Evolutionary conservation across 495 filamentous ascomycete genomes (phyloP).

Genomic region (Talaromyces wortmannii): DNA sequence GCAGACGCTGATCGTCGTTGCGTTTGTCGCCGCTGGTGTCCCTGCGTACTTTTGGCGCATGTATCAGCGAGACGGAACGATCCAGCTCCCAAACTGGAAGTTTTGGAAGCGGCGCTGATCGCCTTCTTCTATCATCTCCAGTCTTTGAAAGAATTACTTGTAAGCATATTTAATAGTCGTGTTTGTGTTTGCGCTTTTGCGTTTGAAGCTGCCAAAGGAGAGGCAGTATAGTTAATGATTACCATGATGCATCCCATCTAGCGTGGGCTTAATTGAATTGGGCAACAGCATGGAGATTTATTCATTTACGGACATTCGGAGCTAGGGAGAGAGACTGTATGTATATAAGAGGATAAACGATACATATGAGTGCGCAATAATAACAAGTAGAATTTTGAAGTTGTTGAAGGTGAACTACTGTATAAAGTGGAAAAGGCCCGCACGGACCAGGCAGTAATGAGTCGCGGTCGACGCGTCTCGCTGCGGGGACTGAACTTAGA

Average conservation of each 20-base stretch:
- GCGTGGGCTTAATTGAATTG: neutral
- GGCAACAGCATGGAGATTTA: neutral
- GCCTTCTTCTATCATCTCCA: too few relatives aligned
- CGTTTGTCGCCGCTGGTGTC: slow-evolving; percentile 74
- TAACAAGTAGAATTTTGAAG: neutral
- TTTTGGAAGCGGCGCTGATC: slow-evolving; percentile 49
- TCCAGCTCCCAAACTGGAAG: slow-evolving; percentile 46
- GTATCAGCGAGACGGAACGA: slow-evolving; percentile 43
- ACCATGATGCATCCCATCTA: neutral
- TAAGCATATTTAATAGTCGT: neutral
- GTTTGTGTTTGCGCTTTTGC: neutral
- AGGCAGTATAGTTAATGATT: neutral
- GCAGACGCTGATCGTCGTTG: slow-evolving; percentile 79
- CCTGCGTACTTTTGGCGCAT: slow-evolving; percentile 87
- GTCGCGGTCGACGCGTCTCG: neutral
- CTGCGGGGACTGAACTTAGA: too few relatives aligned
- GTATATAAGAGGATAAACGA: neutral
- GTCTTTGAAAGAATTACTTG: neutral
- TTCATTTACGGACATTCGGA: neutral
- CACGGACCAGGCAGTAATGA: neutral
- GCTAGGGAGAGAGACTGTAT: neutral
- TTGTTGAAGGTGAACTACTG: neutral
- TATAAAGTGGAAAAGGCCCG: neutral
- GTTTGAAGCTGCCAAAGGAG: neutral
- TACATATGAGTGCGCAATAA: neutral